phyloP scores from a whole-genome alignment of 768 basidiomycete genomes.

The Polyporus arcularius region DNA sequence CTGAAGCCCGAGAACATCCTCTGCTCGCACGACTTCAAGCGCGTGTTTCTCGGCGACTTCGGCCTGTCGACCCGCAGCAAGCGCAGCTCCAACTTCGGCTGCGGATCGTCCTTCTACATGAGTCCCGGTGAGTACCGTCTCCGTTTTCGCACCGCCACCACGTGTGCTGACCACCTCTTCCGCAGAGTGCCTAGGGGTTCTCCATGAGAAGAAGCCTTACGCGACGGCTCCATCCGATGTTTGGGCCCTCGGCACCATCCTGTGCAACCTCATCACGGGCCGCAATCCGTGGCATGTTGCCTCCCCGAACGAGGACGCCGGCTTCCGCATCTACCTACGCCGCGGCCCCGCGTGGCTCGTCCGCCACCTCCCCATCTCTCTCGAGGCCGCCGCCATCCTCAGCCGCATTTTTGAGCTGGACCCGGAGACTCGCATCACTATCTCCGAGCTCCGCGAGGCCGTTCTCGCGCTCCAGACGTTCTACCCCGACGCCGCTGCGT shows the following conservation, averaged over 20 bases:
- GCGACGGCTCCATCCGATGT: conserved; percentile 87
- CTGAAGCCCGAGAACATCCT: conserved; percentile 59
- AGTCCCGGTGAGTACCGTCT: conserved; percentile 36
- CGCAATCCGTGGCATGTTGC: conserved; percentile 96
- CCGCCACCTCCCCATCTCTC: conserved; percentile 33
- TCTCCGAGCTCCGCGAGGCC: conserved; percentile 51
- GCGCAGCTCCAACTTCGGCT: conserved; percentile 27
- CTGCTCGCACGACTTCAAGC: conserved; percentile 39
- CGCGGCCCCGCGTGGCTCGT: conserved; percentile 75
- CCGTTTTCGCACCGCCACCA: neutral
- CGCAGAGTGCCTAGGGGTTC: conserved; percentile 83
- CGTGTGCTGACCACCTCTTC: conserved; percentile 11
- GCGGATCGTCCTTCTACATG: conserved; percentile 35
- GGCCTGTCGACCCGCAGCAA: conserved; percentile 37
- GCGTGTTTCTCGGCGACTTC: conserved; percentile 54
- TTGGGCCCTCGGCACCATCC: conserved; percentile 94
- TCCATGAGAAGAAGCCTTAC: conserved; percentile 64
- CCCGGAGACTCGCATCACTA: conserved; percentile 32
- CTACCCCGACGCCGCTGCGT: conserved; percentile 36
- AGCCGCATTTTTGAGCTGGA: conserved; percentile 32
- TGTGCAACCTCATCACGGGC: conserved; percentile 93
- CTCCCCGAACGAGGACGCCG: conserved; percentile 66
- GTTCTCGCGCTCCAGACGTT: conserved; percentile 62
- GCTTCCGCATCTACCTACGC: conserved; percentile 80
- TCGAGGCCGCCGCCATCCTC: conserved; percentile 30